Percentiles rank a stretch among this genome's conserved stretches.
Conservation (phyloP, 2,329 filamentous ascomycete genomes). For the Clonostachys sp. region DNA sequence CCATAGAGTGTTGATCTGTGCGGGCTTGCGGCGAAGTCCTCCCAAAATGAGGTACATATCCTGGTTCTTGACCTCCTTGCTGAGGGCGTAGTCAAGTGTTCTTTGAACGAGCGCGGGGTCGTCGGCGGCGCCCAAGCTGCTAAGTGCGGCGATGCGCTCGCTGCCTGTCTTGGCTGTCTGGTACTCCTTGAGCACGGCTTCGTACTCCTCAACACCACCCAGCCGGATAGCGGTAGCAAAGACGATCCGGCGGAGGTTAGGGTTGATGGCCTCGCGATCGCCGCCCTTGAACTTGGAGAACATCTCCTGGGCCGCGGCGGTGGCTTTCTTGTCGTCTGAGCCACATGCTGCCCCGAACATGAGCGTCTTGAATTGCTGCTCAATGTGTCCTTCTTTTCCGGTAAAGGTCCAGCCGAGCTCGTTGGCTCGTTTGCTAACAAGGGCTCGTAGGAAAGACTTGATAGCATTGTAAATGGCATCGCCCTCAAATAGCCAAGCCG, state of each 20-base stretch:
- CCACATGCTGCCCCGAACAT: conserved; percentile 70
- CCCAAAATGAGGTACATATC: too few relatives aligned
- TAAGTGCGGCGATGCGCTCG: too few relatives aligned
- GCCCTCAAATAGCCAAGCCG: conserved; percentile 82
- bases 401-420: conserved; percentile 82
- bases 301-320: conserved; percentile 56
- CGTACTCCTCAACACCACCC: conserved; percentile 75
- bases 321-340: background rate
- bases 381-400: conserved; percentile 76
- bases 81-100: too few relatives aligned
- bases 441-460: conserved; percentile 71
- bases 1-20: too few relatives aligned
- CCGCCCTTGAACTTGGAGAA: conserved; percentile 74
- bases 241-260: conserved; percentile 71
- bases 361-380: conserved; percentile 75
- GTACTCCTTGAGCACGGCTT: conserved; percentile 64
- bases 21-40: too few relatives aligned
- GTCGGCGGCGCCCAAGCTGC: too few relatives aligned
- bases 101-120: too few relatives aligned
- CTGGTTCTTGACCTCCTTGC: too few relatives aligned
- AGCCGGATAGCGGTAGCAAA: conserved; percentile 78
- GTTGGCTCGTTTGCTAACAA: conserved; percentile 71
- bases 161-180: conserved; percentile 71
- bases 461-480: conserved; percentile 67
- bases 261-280: conserved; percentile 67